A percentile compares a stretch with the other conserved stretches of the same genome.
Conservation (phyloP, 768 basidiomycete genomes). For the Termitomyces sp. region DNA sequence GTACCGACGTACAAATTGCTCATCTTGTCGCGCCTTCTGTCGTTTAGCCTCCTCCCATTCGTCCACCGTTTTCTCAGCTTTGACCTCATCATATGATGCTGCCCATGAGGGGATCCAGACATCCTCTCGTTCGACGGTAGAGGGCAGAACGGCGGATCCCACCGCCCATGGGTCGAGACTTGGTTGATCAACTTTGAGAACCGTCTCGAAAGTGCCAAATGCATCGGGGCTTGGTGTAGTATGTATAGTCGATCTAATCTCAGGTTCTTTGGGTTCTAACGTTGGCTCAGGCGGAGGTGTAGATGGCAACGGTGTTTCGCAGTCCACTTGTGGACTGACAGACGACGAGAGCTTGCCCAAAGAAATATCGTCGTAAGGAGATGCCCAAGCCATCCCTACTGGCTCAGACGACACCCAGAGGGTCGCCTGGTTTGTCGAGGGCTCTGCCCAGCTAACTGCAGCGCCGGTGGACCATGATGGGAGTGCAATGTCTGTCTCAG, state of each 20-base stretch:
- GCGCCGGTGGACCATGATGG: constrained; percentile 53
- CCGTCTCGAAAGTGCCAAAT: constrained; percentile 58
- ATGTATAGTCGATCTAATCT: constrained; percentile 4
- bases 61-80: constrained; percentile 28
- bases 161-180: constrained; percentile 32
- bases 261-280: neutral
- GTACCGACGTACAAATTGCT: constrained; percentile 52
- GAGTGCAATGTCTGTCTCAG: constrained; percentile 49
- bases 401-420: constrained; percentile 34
- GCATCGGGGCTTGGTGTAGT: constrained; percentile 41
- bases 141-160: constrained; percentile 16
- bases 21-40: constrained; percentile 54
- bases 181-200: constrained; percentile 20
- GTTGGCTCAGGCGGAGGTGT: neutral
- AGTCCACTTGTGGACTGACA: constrained; percentile 1
- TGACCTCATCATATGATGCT: constrained; percentile 15
- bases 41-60: constrained; percentile 64
- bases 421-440: constrained; percentile 30
- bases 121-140: constrained; percentile 16
- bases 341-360: constrained; percentile 21
- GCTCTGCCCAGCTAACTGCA: constrained; percentile 41
- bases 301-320: constrained; percentile 7
- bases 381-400: constrained; percentile 23
- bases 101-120: constrained; percentile 43
- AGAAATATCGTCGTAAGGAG: constrained; percentile 36